phyloP scores from a whole-genome alignment of 148 eudicot genomes.

The Pharnaceum exiguum region DNA sequence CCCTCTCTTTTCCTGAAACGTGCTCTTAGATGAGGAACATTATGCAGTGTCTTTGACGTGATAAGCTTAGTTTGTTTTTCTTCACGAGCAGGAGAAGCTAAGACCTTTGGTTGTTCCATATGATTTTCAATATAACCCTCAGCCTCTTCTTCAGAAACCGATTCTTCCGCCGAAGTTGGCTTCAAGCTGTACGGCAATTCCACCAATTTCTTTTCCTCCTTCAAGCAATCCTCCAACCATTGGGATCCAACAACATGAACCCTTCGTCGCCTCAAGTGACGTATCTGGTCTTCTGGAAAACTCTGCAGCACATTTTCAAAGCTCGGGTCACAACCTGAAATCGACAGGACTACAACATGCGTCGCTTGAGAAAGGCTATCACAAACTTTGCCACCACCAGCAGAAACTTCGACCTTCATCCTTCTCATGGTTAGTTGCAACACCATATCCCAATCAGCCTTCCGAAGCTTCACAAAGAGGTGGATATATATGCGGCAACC shows the following conservation, averaged over 20 bases:
- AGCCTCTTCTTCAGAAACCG: constrained; percentile 37
- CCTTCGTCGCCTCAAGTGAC: constrained; percentile 34
- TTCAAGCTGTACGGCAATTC: constrained; percentile 61
- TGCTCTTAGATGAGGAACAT: constrained; percentile 23
- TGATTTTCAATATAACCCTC: constrained; percentile 14
- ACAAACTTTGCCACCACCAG: constrained; percentile 70
- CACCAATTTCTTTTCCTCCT: constrained; percentile 41
- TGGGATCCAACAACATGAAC: constrained; percentile 58
- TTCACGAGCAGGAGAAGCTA: constrained; percentile 27
- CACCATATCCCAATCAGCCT: constrained; percentile 36
- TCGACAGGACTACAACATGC: constrained; percentile 61
- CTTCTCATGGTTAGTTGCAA: constrained; percentile 45
- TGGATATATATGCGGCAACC: constrained; percentile 77
- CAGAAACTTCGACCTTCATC: constrained; percentile 65
- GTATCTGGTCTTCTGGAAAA: constrained; percentile 55
- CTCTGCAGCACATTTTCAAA: constrained; percentile 48
- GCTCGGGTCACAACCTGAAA: constrained; percentile 33
- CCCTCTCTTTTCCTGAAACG: constrained; percentile 59
- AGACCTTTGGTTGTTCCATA: not conserved
- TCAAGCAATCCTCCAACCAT: constrained; percentile 82
- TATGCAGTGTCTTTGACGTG: constrained; percentile 5
- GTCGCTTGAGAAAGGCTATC: constrained; percentile 55
- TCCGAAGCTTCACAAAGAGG: constrained; percentile 29
- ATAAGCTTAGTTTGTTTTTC: constrained; percentile 19
- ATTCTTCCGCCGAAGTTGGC: constrained; percentile 45